A percentile compares a stretch with the other conserved stretches of the same genome.
Conservation (phyloP, 371 early-diverging fungal species). For the Entomophthora muscae region DNA sequence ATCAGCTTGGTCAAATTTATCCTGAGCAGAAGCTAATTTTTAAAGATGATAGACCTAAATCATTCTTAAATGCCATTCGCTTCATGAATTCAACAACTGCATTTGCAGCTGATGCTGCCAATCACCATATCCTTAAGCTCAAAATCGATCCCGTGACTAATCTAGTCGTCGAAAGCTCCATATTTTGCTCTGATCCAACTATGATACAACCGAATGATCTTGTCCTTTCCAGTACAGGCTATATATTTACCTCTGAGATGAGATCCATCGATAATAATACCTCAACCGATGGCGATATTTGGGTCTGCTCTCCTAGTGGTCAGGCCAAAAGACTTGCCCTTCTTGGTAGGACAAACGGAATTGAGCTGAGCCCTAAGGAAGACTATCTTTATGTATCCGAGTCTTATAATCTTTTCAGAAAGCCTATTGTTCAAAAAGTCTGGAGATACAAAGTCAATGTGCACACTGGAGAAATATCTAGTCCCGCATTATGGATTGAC, state of each 20-base stretch:
- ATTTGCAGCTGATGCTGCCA: not conserved
- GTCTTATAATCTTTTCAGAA: slow-evolving; percentile 15
- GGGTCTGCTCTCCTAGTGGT: slow-evolving; percentile 19
- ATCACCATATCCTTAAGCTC: not conserved
- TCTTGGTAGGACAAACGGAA: slow-evolving; percentile 29
- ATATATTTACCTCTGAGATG: slow-evolving; percentile 26
- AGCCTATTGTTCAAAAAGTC: slow-evolving; percentile 21
- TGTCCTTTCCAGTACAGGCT: slow-evolving; percentile 19
- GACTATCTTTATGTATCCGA: slow-evolving; percentile 27
- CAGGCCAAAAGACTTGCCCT: slow-evolving; percentile 15
- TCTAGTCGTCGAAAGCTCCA: not conserved
- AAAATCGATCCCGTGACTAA: not conserved
- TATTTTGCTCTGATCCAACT: slow-evolving; percentile 16
- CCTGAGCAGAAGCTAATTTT: not conserved
- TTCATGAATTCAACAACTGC: not conserved
- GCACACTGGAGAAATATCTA: slow-evolving; percentile 1
- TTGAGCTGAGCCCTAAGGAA: slow-evolving; percentile 27
- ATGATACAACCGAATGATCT: slow-evolving; percentile 32
- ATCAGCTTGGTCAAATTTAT: slow-evolving; percentile 1
- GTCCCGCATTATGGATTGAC: slow-evolving; percentile 17
- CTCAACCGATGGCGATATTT: slow-evolving; percentile 25
- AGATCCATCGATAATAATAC: slow-evolving; percentile 17
- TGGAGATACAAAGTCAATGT: slow-evolving; percentile 8
- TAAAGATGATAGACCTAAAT: not conserved
- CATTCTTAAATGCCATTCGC: not conserved